Conservation (phyloP, 805 yeast species). For the Kazachstania kunashirensis region DNA sequence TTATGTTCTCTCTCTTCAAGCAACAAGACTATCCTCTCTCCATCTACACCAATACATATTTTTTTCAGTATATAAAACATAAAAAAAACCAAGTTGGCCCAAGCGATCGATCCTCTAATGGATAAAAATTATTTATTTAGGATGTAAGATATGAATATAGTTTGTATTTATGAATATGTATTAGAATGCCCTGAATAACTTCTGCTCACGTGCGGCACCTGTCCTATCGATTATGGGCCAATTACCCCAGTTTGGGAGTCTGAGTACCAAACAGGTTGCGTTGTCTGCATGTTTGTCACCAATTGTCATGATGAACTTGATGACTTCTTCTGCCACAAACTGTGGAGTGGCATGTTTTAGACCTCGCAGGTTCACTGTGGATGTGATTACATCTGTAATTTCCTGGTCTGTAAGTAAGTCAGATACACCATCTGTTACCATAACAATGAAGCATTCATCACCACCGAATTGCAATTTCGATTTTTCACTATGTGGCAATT, state of each 20-base stretch:
- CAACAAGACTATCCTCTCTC: too few relatives aligned
- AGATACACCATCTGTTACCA: constrained; percentile 83
- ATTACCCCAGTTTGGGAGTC: constrained; percentile 85
- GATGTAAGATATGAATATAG: too few relatives aligned
- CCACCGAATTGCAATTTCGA: constrained; percentile 51
- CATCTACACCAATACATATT: too few relatives aligned
- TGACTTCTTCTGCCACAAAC: constrained; percentile 73
- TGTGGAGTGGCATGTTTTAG: constrained; percentile 70
- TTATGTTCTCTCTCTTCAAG: too few relatives aligned
- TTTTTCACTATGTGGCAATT: constrained; percentile 32
- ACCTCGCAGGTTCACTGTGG: constrained; percentile 54
- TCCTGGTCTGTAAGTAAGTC: constrained; percentile 81
- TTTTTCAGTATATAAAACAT: too few relatives aligned
- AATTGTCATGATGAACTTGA: constrained; percentile 70
- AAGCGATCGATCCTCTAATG: too few relatives aligned
- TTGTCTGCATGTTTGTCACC: constrained; percentile 78
- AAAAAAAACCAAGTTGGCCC: too few relatives aligned
- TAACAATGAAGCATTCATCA: constrained; percentile 74
- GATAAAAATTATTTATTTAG: too few relatives aligned
- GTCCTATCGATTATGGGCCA: constrained; percentile 85
- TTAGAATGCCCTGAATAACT: constrained; percentile 32
- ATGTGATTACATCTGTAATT: constrained; percentile 72
- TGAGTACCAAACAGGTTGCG: constrained; percentile 80
- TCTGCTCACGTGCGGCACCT: constrained; percentile 67
- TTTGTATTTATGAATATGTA: too few relatives aligned